These are phyloP conservation scores for Circinella umbellata DNA, from an alignment of 371 early-diverging fungal genomes.

Conservation along the genomic window DNA sequence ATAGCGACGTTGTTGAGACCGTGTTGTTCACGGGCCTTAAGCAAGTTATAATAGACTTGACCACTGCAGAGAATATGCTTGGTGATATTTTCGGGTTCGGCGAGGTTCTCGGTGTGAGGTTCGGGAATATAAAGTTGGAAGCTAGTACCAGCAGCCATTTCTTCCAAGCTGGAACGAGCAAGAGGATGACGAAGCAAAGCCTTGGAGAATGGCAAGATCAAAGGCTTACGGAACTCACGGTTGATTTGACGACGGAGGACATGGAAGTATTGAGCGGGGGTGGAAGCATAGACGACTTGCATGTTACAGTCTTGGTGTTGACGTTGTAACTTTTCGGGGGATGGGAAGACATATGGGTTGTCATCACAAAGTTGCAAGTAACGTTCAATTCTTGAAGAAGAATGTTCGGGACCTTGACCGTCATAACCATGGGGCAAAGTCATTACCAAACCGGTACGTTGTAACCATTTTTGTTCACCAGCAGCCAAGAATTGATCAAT, in stretches of 20 bases:
- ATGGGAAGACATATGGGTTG: constrained; percentile 87
- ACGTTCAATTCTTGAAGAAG: constrained; percentile 92
- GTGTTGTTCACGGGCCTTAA: constrained; percentile 88
- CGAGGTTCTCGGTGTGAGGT: constrained; percentile 79
- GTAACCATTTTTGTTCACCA: constrained; percentile 98
- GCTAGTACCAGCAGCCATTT: constrained; percentile 80
- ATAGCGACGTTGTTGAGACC: constrained; percentile 85
- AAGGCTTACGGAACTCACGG: constrained; percentile 97
- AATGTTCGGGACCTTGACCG: constrained; percentile 98
- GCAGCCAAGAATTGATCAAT: constrained; percentile 97
- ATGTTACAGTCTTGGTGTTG: constrained; percentile 98
- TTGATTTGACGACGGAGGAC: constrained; percentile 93
- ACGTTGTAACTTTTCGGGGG: constrained; percentile 79
- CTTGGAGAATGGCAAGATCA: constrained; percentile 92
- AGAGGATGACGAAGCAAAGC: constrained; percentile 92
- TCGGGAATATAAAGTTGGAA: constrained; percentile 95
- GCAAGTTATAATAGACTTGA: constrained; percentile 94
- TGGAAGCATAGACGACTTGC: constrained; percentile 95
- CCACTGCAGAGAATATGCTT: constrained; percentile 94
- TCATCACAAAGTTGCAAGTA: constrained; percentile 95
- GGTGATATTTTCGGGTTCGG: constrained; percentile 78
- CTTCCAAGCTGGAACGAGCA: constrained; percentile 82
- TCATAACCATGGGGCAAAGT: constrained; percentile 97
- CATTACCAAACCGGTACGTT: constrained; percentile 91
- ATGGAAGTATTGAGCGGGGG: constrained; percentile 97